Percentiles rank a stretch among this genome's conserved stretches.
Evolutionary conservation across 2,329 filamentous ascomycete genomes (phyloP).

Genomic region (Byssothecium circinans): DNA sequence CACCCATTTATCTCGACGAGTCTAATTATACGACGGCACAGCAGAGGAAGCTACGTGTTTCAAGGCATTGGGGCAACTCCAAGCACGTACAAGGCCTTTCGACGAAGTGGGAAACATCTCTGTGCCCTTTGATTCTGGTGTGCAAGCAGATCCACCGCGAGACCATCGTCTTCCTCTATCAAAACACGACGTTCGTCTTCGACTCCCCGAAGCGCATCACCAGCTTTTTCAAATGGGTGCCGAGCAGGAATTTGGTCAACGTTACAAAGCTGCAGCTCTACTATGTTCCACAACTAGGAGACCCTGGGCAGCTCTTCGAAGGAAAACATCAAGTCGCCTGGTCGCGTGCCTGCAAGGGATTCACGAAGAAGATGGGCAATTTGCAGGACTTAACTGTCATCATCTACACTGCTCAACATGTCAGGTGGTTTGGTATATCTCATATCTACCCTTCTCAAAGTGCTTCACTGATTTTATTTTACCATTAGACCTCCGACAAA

Average conservation of each 20-base stretch:
- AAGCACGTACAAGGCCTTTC: slow-evolving; percentile 17
- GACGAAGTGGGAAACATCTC: slow-evolving; percentile 32
- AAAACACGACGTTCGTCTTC: slow-evolving; percentile 33
- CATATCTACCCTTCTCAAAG: slow-evolving; percentile 26
- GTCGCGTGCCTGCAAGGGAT: slow-evolving; percentile 22
- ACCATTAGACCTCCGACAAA: slow-evolving; percentile 3
- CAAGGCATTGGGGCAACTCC: slow-evolving; percentile 21
- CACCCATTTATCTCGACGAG: neutral
- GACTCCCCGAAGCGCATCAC: slow-evolving; percentile 26
- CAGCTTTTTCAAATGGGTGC: slow-evolving; percentile 28
- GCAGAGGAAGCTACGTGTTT: slow-evolving; percentile 17
- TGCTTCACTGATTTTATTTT: neutral
- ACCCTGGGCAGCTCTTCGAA: neutral
- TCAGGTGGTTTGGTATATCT: slow-evolving; percentile 28
- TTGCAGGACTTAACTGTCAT: slow-evolving; percentile 27
- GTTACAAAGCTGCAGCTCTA: slow-evolving; percentile 35
- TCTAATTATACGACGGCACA: neutral
- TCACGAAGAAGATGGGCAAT: slow-evolving; percentile 21
- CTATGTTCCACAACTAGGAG: slow-evolving; percentile 22
- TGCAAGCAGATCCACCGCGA: slow-evolving; percentile 35
- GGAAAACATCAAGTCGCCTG: slow-evolving; percentile 29
- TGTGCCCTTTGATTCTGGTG: slow-evolving; percentile 31
- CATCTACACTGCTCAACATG: slow-evolving; percentile 13
- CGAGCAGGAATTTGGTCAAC: slow-evolving; percentile 15
- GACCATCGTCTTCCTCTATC: slow-evolving; percentile 30